phyloP scores from a whole-genome alignment of 768 basidiomycete genomes.

The Lepiota venenata region DNA sequence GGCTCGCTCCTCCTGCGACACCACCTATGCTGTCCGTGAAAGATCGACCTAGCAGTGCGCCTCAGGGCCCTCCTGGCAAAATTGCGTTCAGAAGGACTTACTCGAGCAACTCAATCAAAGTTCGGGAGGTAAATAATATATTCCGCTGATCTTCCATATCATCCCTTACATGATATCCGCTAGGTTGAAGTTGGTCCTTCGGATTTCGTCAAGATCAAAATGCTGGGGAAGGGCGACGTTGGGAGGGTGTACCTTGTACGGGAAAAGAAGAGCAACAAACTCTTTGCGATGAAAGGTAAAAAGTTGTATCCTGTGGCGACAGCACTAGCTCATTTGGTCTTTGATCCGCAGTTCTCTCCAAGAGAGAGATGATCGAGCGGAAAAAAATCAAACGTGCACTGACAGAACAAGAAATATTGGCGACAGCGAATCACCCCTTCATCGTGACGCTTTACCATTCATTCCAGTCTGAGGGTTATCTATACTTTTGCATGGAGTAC shows the following conservation, averaged over 20 bases:
- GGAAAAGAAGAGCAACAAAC: constrained; percentile 95
- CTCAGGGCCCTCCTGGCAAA: constrained; percentile 43
- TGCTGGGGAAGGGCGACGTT: constrained; percentile 98
- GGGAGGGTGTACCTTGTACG: constrained; percentile 97
- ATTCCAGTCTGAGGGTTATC: constrained; percentile 96
- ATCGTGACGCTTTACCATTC: constrained; percentile 99
- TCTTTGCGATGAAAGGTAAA: constrained; percentile 99
- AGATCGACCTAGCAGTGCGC: constrained; percentile 43
- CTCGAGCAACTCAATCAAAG: constrained; percentile 96
- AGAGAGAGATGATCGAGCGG: constrained; percentile 99
- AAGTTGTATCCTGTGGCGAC: constrained; percentile 31
- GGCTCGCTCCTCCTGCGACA: constrained; percentile 35
- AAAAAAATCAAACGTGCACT: constrained; percentile 99
- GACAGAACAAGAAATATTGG: constrained; percentile 98
- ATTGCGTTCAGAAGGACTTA: constrained; percentile 90
- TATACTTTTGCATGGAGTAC: constrained; percentile 99
- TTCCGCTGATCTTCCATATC: constrained; percentile 8
- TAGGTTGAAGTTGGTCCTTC: constrained; percentile 93
- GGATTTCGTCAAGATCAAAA: constrained; percentile 94
- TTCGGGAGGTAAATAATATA: constrained; percentile 60
- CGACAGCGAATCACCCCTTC: constrained; percentile 98
- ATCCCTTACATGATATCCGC: constrained; percentile 15
- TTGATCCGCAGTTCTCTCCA: constrained; percentile 79
- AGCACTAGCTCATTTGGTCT: constrained; percentile 30
- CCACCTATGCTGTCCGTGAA: constrained; percentile 31